Evolutionary conservation across 1,284 basidiomycete genomes (phyloP).

Genomic region (Sanghuangporus weigelae): DNA sequence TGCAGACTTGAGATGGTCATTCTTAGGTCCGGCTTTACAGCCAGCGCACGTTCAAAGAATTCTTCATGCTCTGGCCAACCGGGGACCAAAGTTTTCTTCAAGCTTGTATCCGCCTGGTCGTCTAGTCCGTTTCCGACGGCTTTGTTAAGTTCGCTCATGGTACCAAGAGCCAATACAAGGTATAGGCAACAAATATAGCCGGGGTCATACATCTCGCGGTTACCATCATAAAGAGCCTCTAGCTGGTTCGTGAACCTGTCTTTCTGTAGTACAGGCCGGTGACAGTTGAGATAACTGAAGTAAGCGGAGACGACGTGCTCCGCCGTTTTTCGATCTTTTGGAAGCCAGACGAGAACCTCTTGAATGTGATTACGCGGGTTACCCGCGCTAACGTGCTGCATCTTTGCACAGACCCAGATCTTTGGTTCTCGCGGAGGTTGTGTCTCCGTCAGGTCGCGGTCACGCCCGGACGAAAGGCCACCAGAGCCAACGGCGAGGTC

Average conservation of each 20-base stretch:
- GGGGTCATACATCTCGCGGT: constrained; percentile 52
- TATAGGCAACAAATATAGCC: constrained; percentile 74
- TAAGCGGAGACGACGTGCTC: constrained; percentile 59
- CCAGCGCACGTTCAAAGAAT: constrained; percentile 71
- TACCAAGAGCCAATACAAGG: constrained; percentile 71
- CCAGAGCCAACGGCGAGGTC: constrained; percentile 70
- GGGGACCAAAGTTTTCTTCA: constrained; percentile 55
- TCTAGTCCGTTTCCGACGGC: constrained; percentile 27
- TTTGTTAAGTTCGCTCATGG: constrained; percentile 68
- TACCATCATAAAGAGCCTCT: constrained; percentile 56
- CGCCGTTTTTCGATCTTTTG: constrained; percentile 66
- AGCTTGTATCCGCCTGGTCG: constrained; percentile 9
- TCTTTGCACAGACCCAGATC: constrained; percentile 53
- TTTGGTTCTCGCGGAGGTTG: constrained; percentile 53
- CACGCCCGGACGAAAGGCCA: constrained; percentile 63
- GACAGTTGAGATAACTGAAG: constrained; percentile 68
- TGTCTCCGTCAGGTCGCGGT: constrained; percentile 49
- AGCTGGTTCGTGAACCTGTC: constrained; percentile 59
- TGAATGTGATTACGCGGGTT: constrained; percentile 13
- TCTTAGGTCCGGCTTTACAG: constrained; percentile 71
- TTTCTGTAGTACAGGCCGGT: constrained; percentile 68
- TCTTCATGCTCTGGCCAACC: constrained; percentile 79
- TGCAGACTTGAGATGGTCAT: constrained; percentile 77
- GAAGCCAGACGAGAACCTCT: constrained; percentile 56
- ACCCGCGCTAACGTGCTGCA: constrained; percentile 36